These are phyloP conservation scores for Dothidotthia symphoricarpi DNA, from an alignment of 2,329 filamentous ascomycete genomes.

Conservation along the genomic window DNA sequence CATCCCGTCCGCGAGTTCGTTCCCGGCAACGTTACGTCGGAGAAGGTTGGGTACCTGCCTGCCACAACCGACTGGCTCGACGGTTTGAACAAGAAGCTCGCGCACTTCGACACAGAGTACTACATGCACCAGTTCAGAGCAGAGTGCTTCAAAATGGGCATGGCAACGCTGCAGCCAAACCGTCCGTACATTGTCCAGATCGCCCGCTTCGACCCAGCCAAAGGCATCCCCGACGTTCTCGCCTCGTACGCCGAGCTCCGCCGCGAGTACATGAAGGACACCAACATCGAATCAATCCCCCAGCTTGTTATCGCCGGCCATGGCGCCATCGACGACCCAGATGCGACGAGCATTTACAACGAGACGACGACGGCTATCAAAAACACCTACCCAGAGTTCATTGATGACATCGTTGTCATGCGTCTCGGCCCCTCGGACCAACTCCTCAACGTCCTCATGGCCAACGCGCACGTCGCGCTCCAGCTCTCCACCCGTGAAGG, in stretches of 20 bases:
- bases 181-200: slow-evolving; percentile 77
- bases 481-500: slow-evolving; percentile 80
- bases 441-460: slow-evolving; percentile 72
- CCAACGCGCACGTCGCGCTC: slow-evolving; percentile 69
- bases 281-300: slow-evolving; percentile 54
- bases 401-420: slow-evolving; percentile 68
- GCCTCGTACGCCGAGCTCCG: slow-evolving; percentile 73
- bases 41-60: slow-evolving; percentile 72
- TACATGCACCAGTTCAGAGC: slow-evolving; percentile 73
- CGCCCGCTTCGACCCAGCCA: slow-evolving; percentile 79
- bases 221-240: slow-evolving; percentile 76
- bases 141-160: slow-evolving; percentile 59
- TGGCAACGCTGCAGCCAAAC: slow-evolving; percentile 60
- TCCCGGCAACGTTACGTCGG: slow-evolving; percentile 62
- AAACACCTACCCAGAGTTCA: slow-evolving; percentile 50
- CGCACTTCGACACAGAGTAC: slow-evolving; percentile 67
- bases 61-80: slow-evolving; percentile 84
- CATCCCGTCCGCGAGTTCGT: slow-evolving; percentile 77
- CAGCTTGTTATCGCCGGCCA: slow-evolving; percentile 78
- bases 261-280: slow-evolving; percentile 56
- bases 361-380: slow-evolving; percentile 68
- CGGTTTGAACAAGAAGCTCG: slow-evolving; percentile 73
- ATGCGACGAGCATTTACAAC: slow-evolving; percentile 70
- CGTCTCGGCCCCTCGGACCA: slow-evolving; percentile 76
- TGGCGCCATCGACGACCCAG: slow-evolving; percentile 77